Evolutionary conservation across 495 filamentous ascomycete genomes (phyloP), one percentile per base, ranked within the genome.

Genomic region (Viridothelium virens): DNA sequence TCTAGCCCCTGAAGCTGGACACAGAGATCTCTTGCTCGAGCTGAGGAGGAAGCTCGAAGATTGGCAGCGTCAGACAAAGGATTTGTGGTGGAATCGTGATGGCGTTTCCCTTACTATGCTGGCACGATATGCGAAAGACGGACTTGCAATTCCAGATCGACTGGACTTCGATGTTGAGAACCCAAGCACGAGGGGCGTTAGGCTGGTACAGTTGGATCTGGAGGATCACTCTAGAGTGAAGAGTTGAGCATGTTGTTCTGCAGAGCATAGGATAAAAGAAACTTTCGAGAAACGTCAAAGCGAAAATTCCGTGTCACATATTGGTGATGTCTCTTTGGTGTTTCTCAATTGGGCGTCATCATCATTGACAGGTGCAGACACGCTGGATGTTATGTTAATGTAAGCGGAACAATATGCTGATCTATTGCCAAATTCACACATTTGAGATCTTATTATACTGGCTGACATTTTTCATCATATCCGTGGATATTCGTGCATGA

Each of bases 51-150:
- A 67, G 61, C 46, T 79, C n/a, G 74, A 77, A 53, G 66, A 63
- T 25, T 81, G 79, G 79, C 79, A 81, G 69, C 56, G 64, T 4
- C 25, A 68, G 64, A 79, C 79, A 7, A 67, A 74, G 39, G 79
- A 81, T 70, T 75, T 72, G 34, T 81, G 78, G 78, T 68, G 79
- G 53, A 76, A 72, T 59, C 67, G 74, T 7, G 79, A 81, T 70
- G 79, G 79, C 2, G 72, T 76, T 12, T 72, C 69, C 4, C 38
- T 76, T 16, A 72, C 65, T 64, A 68, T 73, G 44, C 68, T 75
- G 34, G 66, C 67, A 16, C 59, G 70, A 38, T 76, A 80, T 71
- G 64, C 75, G 7, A 56, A 72, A 16, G 67, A 70, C 3, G 77
- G 77, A 1, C 41, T 81, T 65, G 66, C 68, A 62, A 65, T 81